These are phyloP conservation scores for Drosera capensis DNA, from an alignment of 148 eudicot genomes.

Conservation along the genomic window DNA sequence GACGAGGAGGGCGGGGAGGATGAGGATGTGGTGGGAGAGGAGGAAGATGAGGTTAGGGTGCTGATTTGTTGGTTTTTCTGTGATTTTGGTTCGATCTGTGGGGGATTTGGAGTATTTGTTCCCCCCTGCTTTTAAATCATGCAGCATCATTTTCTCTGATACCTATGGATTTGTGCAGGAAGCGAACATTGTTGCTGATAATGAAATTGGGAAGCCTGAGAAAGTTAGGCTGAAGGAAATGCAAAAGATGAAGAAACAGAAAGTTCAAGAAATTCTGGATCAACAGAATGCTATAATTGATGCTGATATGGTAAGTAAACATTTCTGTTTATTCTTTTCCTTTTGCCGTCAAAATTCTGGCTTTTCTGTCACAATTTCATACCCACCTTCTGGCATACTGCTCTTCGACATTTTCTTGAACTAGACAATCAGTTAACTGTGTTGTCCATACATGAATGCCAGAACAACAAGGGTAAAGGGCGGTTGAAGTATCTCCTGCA, in stretches of 20 bases:
- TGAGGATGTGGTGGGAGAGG: constrained; percentile 14
- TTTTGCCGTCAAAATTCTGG: neutral
- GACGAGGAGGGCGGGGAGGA: constrained; percentile 17
- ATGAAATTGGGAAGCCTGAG: constrained; percentile 59
- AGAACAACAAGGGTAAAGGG: constrained; percentile 94
- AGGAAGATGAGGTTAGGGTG: neutral
- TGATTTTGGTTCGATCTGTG: too few relatives aligned
- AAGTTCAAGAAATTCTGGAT: constrained; percentile 73
- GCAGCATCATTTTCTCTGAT: too few relatives aligned
- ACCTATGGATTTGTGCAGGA: constrained; percentile 37
- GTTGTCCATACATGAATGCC: constrained; percentile 4
- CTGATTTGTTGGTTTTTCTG: neutral
- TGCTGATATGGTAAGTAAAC: constrained; percentile 69
- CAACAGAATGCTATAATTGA: constrained; percentile 82
- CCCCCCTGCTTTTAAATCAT: too few relatives aligned
- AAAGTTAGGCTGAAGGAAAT: constrained; percentile 64
- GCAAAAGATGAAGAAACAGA: constrained; percentile 77
- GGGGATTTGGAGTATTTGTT: too few relatives aligned
- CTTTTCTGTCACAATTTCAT: neutral
- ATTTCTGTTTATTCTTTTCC: neutral
- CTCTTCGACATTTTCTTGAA: neutral
- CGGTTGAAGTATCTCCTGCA: constrained; percentile 82
- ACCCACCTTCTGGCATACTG: neutral
- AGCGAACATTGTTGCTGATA: constrained; percentile 20
- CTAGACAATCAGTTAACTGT: neutral